Conservation (phyloP, 2,329 filamentous ascomycete genomes). For the Coniochaeta hoffmannii region DNA sequence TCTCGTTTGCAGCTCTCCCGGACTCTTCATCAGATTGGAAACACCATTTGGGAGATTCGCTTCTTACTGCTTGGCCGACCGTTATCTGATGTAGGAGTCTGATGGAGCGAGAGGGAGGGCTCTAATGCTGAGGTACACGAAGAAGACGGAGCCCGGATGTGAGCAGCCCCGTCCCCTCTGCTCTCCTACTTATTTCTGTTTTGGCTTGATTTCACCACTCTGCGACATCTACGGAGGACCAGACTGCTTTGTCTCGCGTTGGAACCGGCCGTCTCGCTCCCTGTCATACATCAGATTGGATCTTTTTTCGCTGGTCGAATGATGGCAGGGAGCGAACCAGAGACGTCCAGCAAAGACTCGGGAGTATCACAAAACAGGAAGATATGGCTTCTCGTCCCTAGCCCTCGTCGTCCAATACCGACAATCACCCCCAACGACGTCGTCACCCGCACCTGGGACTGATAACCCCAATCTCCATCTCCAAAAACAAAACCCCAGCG, state of each 20-base stretch:
- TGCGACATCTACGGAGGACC: conserved; percentile 10
- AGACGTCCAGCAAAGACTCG: conserved; percentile 8
- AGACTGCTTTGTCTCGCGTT: conserved; percentile 13
- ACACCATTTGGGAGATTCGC: conserved; percentile 42
- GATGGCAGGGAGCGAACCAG: conserved; percentile 6
- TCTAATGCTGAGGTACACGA: conserved; percentile 20
- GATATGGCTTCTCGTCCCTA: conserved; percentile 2
- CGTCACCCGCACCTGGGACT: neutral
- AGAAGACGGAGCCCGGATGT: conserved; percentile 13
- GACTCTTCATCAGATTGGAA: conserved; percentile 42
- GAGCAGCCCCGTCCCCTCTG: conserved; percentile 19
- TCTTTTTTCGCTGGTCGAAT: conserved; percentile 17
- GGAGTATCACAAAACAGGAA: conserved; percentile 8
- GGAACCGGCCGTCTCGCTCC: conserved; percentile 14
- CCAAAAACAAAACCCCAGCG: conserved; percentile 10
- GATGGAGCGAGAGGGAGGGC: conserved; percentile 30
- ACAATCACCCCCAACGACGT: conserved; percentile 7
- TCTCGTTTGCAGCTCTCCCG: conserved; percentile 31
- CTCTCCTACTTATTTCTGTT: conserved; percentile 14
- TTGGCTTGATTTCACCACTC: conserved; percentile 13
- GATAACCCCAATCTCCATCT: conserved; percentile 6
- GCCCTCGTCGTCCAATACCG: conserved; percentile 12
- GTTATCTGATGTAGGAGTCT: conserved; percentile 32
- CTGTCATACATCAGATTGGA: conserved; percentile 13
- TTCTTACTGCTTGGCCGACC: conserved; percentile 44